Evolutionary conservation across 305 asterid species (phyloP).

Genomic region (Striga hermonthica): DNA sequence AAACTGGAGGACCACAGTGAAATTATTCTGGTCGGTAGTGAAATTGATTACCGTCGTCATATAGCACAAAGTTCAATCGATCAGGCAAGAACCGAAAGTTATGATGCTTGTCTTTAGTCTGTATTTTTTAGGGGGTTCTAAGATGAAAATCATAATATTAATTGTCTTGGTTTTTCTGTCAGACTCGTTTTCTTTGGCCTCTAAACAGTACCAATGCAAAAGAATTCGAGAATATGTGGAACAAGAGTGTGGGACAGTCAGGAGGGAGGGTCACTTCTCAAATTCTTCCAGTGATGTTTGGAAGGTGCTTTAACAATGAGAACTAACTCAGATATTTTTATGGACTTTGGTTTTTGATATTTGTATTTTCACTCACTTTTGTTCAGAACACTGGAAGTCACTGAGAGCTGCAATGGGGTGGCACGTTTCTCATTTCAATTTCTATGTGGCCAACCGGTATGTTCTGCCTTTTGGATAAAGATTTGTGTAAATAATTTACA

Average conservation of each 20-base stretch:
- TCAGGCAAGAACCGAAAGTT: conserved; percentile 54
- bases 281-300: conserved; percentile 89
- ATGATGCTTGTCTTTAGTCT: conserved; percentile 2
- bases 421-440: conserved; percentile 85
- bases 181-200: conserved; percentile 87
- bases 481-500: too few relatives aligned
- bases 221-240: conserved; percentile 70
- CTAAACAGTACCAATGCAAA: conserved; percentile 44
- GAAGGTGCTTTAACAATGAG: conserved; percentile 51
- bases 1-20: conserved; percentile 76
- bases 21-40: conserved; percentile 75
- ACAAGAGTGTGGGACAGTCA: conserved; percentile 39
- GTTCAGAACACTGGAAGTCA: conserved; percentile 74
- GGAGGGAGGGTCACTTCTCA: conserved; percentile 57
- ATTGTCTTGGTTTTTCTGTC: conserved; percentile 34
- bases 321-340: conserved; percentile 1
- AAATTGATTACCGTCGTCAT: conserved; percentile 88
- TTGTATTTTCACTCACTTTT: conserved; percentile 24
- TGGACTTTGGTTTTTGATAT: conserved; percentile 23
- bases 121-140: conserved; percentile 1
- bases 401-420: conserved; percentile 75
- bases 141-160: conserved; percentile 16
- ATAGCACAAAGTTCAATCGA: conserved; percentile 64
- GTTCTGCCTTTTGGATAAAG: conserved; percentile 26
- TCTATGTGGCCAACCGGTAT: conserved; percentile 90